Evolutionary conservation across 83 land plant species (phyloP), one percentile per base, ranked within the genome.

Genomic region (Picea engelmannii): DNA sequence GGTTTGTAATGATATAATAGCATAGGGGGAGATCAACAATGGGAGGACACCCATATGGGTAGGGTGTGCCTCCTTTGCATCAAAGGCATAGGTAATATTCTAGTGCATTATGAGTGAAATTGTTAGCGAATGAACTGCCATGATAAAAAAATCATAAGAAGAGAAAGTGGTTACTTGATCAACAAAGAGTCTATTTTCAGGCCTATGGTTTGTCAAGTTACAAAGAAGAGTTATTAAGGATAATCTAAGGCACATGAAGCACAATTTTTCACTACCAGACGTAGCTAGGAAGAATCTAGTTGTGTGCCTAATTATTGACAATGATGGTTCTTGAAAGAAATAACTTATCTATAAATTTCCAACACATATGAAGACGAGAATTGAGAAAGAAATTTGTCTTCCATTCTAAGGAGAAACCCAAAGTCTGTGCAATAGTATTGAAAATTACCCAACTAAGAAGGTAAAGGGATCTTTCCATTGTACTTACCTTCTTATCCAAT

Each of bases 371-470:
- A 17, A 25, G 4, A 71, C 21, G 38, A 82, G 24, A 59, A 60
- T 20, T 31, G 64, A 42, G 17, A 84, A 12, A 42, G 31, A 59
- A 25, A 62, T 66, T 59, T 75, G 95, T 96, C 99, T 97, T 97
- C 98, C 96, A 93, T 0, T 91, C 92, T n/a, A 91, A 87, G 80
- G 91, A 82, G 74, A 74, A 91, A 10, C 96, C 96, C 47, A 95
- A 85, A 5, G 59, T 79, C 25, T 70, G 63, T 23, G 95, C 95
- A 66, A 95, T 76, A 44, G 79, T 87, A 79, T 89, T 87, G 79
- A 89, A 87, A 1, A 90, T 92, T 40, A 97, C 75, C 99, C 98
- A 97, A 65, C 99, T 95, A 62, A 76, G 49, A 8, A 95, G 81
- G 68, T 95, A 92, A 25, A 95, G 25, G n/a, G 84, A 42, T 66